These are phyloP conservation scores for Gyrodon lividus DNA, from an alignment of 768 basidiomycete species.

Conservation along the genomic window DNA sequence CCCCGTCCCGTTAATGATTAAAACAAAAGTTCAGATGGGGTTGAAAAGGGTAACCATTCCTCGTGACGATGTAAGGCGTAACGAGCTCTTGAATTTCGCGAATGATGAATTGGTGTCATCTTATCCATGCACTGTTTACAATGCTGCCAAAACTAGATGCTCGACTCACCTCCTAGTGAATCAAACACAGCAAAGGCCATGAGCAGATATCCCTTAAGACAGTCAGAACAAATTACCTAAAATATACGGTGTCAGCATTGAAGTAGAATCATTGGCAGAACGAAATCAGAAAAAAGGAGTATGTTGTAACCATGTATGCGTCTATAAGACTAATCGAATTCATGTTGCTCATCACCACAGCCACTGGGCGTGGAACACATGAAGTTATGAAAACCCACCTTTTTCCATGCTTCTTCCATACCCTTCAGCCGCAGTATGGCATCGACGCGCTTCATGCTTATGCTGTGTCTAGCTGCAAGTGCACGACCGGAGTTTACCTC, in stretches of 20 bases:
- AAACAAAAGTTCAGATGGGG: constrained; percentile 57
- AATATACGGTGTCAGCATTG: constrained; percentile 7
- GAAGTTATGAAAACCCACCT: constrained; percentile 49
- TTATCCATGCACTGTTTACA: neutral
- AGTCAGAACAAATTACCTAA: constrained; percentile 3
- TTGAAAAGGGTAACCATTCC: constrained; percentile 65
- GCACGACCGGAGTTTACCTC: constrained; percentile 51
- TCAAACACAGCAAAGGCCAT: neutral
- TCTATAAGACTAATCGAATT: constrained; percentile 97
- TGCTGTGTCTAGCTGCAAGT: constrained; percentile 59
- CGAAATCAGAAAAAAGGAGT: constrained; percentile 20
- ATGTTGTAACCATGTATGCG: constrained; percentile 65
- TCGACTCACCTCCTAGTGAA: constrained; percentile 41
- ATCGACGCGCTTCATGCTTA: constrained; percentile 78
- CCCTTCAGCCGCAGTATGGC: constrained; percentile 83
- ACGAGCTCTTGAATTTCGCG: constrained; percentile 62
- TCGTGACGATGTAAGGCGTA: constrained; percentile 62
- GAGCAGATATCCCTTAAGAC: neutral
- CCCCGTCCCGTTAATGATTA: constrained; percentile 4
- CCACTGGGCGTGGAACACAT: neutral
- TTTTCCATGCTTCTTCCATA: constrained; percentile 65
- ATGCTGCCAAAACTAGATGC: neutral
- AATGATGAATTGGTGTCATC: constrained; percentile 68
- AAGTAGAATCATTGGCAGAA: neutral
- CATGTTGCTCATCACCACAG: constrained; percentile 54